Percentiles rank a stretch among this genome's conserved stretches.
Evolutionary conservation across 805 yeast genomes (phyloP).

Genomic region (Yarrowia phangngaensis): DNA sequence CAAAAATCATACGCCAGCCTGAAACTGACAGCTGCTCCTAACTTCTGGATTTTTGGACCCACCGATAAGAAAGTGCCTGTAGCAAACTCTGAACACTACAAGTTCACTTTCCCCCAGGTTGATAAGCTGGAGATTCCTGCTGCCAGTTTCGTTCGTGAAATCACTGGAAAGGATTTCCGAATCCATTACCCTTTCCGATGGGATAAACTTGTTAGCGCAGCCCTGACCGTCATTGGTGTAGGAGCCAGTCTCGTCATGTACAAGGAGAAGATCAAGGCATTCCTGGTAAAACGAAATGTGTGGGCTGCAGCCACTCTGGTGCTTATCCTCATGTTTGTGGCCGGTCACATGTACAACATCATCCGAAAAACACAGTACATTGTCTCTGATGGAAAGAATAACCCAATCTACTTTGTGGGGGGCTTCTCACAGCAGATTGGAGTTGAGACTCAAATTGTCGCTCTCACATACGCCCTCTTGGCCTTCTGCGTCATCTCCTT

Average conservation of each 20-base stretch:
- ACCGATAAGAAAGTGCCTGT: constrained; percentile 37
- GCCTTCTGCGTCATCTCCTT: constrained; percentile 58
- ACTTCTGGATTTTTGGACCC: constrained; percentile 60
- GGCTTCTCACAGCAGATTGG: constrained; percentile 79
- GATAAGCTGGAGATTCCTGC: constrained; percentile 33
- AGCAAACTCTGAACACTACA: constrained; percentile 36
- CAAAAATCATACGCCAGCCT: constrained; percentile 51
- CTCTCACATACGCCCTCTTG: constrained; percentile 66
- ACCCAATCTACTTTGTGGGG: constrained; percentile 50
- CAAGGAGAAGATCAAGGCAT: constrained; percentile 39
- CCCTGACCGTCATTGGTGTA: constrained; percentile 27
- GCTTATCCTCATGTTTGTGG: constrained; percentile 62
- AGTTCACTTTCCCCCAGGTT: constrained; percentile 36
- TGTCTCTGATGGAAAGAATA: constrained; percentile 44
- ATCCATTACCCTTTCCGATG: constrained; percentile 39
- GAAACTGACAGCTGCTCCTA: constrained; percentile 71
- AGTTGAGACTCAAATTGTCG: constrained; percentile 82
- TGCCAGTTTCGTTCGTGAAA: constrained; percentile 27
- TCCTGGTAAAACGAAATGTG: constrained; percentile 51
- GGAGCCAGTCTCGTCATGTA: constrained; percentile 26
- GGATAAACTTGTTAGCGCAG: constrained; percentile 27
- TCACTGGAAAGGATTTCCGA: constrained; percentile 34
- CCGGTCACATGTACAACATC: constrained; percentile 92
- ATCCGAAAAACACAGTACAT: constrained; percentile 66
- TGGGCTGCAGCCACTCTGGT: constrained; percentile 75